Percentiles rank a stretch among this genome's conserved stretches.
phyloP scores from a whole-genome alignment of 176 grass and related monocot genomes.

The Cymbopogon citratus region DNA sequence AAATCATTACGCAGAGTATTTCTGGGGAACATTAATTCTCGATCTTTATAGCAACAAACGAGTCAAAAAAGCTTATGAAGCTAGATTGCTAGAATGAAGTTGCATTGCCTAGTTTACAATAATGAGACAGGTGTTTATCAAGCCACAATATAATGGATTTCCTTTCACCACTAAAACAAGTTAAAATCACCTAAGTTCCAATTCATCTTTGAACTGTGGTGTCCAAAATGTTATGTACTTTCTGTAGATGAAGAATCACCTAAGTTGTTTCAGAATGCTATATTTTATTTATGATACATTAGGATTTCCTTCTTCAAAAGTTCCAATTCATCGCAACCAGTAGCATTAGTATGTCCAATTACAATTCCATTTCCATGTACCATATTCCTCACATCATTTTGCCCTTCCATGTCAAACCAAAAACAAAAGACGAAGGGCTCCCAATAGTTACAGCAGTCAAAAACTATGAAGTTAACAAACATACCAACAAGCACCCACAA shows the following conservation, averaged over 20 bases:
- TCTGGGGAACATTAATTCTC: not conserved
- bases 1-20: no score
- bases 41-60: not conserved
- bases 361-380: constrained; percentile 19
- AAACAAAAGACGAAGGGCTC: constrained; percentile 41
- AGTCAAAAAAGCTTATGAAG: not conserved
- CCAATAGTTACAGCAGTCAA: constrained; percentile 32
- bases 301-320: not conserved
- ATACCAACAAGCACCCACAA: constrained; percentile 1
- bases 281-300: not conserved
- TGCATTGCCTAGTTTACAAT: not conserved
- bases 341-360: constrained; percentile 4
- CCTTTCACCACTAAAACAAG: no score
- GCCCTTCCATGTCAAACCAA: constrained; percentile 50
- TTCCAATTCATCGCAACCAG: not conserved
- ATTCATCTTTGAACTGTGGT: not conserved
- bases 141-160: not conserved
- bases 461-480: not conserved
- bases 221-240: not conserved
- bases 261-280: not conserved
- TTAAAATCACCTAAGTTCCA: no score
- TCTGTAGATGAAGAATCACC: not conserved
- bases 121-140: not conserved
- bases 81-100: not conserved
- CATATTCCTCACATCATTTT: constrained; percentile 8